A percentile compares a stretch with the other conserved stretches of the same genome.
phyloP scores from a whole-genome alignment of 805 yeast species.

The Limtongia smithiae region DNA sequence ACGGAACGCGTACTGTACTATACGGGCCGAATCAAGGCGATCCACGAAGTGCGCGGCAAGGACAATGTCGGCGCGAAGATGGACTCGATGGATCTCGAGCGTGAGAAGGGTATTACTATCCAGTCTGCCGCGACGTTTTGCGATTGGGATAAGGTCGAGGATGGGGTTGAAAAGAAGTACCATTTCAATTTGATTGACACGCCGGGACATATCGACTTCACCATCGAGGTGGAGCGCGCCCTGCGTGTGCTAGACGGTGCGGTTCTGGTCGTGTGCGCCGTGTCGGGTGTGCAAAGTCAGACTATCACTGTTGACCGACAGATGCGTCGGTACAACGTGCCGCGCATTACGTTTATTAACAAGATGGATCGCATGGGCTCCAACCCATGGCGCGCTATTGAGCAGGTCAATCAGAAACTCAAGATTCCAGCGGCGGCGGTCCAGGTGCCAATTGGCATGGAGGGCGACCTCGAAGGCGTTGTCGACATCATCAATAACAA shows the following conservation, averaged over 20 bases:
- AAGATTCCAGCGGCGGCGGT: constrained; percentile 95
- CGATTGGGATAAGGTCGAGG: constrained; percentile 58
- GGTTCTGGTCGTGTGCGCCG: constrained; percentile 96
- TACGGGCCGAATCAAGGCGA: constrained; percentile 95
- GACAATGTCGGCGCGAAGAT: constrained; percentile 98
- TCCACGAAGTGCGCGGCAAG: constrained; percentile 88
- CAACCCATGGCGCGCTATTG: constrained; percentile 92
- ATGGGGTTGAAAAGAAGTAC: constrained; percentile 52
- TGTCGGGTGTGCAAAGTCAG: constrained; percentile 96
- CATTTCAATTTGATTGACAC: constrained; percentile 96
- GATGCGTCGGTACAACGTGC: constrained; percentile 97
- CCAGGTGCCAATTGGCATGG: constrained; percentile 97
- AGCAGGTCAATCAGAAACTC: constrained; percentile 80
- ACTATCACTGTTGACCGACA: constrained; percentile 98
- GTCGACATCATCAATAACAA: constrained; percentile 87
- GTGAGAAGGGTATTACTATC: constrained; percentile 98
- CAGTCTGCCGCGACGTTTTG: constrained; percentile 99
- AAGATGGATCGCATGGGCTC: constrained; percentile 99
- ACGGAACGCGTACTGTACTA: constrained; percentile 95
- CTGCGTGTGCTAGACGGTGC: constrained; percentile 97
- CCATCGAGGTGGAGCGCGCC: constrained; percentile 99
- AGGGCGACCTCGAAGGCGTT: constrained; percentile 76
- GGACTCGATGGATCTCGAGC: constrained; percentile 98
- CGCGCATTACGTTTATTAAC: constrained; percentile 91
- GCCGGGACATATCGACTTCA: constrained; percentile 98